Evolutionary conservation across 2,329 filamentous ascomycete species (phyloP), one percentile per base, ranked within the genome.

Genomic region (Clonostachys rosea): DNA sequence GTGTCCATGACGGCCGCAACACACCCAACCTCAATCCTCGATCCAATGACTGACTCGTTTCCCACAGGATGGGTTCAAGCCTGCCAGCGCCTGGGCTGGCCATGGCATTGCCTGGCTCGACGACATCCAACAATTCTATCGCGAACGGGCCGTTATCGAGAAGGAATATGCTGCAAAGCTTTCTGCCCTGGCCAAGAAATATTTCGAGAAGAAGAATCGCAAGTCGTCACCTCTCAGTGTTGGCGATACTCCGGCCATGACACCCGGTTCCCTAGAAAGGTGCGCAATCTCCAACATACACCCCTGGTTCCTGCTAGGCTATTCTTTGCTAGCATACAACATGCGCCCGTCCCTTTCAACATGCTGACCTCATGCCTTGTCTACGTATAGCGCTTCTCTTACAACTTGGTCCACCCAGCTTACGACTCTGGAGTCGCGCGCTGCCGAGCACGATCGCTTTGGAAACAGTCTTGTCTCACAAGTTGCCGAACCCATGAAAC

Each of bases 331-430:
- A 9, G 8, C 24, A 30, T 30, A 9, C 24, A 30, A 30, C 24
- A 30, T 30, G 24, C 24, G 24, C 24, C 4, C 24, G 43, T 35
- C 17, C 24, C 8, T 30, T 41, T 34, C n/a, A 20, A 3, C 16
- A n/a, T 30, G 44, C 47, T 63, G 52, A 64, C 52, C 52, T 33
- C 47, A 40, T 50, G 14, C 36, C 14, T 39, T 18, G 14, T n/a
- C 17, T 39, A 35, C 43, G 10, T 20, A 12, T 48, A 88, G 91
- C 64, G 94, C 94, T 46, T 97, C 92, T 18, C 81, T 99, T 63
- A 97, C 92, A 24, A 99, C 92, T 46, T 99, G 94, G 94, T 87
- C 89, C 12, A 94, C 91, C 5, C 94, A 97, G 67, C 79, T 99
- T 46, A 91, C 83, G 33, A 95, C 91, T 1, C 78, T 97, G 54